Evolutionary conservation across 306 rosid genomes (phyloP).

Genomic region (Prunus campanulata): DNA sequence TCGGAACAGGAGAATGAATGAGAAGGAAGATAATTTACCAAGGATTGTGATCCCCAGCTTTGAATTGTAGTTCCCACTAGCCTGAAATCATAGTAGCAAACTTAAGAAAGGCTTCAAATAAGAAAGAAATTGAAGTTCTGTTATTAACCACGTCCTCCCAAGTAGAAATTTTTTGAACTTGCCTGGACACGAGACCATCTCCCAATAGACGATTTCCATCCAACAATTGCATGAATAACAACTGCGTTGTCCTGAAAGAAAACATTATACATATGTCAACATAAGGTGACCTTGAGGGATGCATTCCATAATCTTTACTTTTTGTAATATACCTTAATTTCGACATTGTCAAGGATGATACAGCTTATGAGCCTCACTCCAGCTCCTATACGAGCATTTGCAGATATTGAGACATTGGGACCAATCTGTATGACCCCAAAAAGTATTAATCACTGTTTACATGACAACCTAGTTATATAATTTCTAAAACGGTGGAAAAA

Average conservation of each 20-base stretch:
- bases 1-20: background rate
- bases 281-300: background rate
- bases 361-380: conserved; percentile 91
- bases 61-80: conserved; percentile 76
- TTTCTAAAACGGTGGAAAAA: background rate
- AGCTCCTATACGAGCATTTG: conserved; percentile 95
- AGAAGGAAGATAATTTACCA: conserved; percentile 33
- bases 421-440: conserved; percentile 64
- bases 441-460: background rate
- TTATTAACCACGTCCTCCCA: background rate
- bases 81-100: conserved; percentile 50
- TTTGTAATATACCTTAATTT: conserved; percentile 63
- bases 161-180: conserved; percentile 30
- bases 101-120: conserved; percentile 15
- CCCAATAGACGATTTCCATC: conserved; percentile 94
- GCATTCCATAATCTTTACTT: conserved; percentile 10
- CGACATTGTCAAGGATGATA: conserved; percentile 82
- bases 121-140: background rate
- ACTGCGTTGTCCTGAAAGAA: conserved; percentile 81
- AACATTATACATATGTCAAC: conserved; percentile 6
- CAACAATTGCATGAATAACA: conserved; percentile 81
- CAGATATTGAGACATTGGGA: conserved; percentile 90
- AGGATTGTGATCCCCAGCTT: conserved; percentile 90
- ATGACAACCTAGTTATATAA: background rate
- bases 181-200: conserved; percentile 93